Conservation (phyloP, 1,139 yeast genomes). For the Nakaseomyces sp. region DNA sequence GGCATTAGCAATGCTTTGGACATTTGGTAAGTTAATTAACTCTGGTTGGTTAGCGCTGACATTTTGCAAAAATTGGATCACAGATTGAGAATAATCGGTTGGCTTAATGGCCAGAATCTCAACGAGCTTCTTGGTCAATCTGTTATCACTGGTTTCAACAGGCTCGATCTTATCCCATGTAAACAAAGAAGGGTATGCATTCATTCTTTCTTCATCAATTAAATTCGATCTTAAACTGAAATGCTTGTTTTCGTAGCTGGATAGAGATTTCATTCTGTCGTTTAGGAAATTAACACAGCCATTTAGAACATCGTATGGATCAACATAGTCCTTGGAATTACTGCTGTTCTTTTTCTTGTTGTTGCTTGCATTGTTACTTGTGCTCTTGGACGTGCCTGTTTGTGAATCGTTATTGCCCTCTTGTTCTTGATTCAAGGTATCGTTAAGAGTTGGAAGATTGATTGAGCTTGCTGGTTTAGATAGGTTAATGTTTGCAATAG, state of each 20-base stretch:
- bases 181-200: conserved; percentile 37
- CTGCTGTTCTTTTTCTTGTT: conserved; percentile 17
- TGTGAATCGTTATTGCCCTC: conserved; percentile 7
- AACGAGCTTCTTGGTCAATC: conserved; percentile 27
- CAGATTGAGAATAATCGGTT: conserved; percentile 28
- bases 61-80: conserved; percentile 27
- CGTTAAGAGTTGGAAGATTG: conserved; percentile 69
- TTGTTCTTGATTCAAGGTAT: conserved; percentile 26
- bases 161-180: conserved; percentile 32
- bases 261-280: conserved; percentile 30
- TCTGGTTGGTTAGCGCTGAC: conserved; percentile 12
- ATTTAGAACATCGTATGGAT: conserved; percentile 30
- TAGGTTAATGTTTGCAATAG: conserved; percentile 24
- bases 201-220: conserved; percentile 32
- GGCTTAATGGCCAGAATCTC: conserved; percentile 30
- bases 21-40: conserved; percentile 7
- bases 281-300: conserved; percentile 34
- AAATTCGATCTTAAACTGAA: conserved; percentile 33
- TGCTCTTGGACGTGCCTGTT: conserved; percentile 9
- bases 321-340: conserved; percentile 21
- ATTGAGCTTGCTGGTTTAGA: conserved; percentile 41
- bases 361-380: conserved; percentile 13
- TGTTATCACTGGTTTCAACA: conserved; percentile 25
- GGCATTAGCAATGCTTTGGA: conserved; percentile 11
- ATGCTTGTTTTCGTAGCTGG: conserved; percentile 24